These are phyloP conservation scores for Leonotis leonurus DNA, from an alignment of 257 asterid genomes.

Conservation along the genomic window DNA sequence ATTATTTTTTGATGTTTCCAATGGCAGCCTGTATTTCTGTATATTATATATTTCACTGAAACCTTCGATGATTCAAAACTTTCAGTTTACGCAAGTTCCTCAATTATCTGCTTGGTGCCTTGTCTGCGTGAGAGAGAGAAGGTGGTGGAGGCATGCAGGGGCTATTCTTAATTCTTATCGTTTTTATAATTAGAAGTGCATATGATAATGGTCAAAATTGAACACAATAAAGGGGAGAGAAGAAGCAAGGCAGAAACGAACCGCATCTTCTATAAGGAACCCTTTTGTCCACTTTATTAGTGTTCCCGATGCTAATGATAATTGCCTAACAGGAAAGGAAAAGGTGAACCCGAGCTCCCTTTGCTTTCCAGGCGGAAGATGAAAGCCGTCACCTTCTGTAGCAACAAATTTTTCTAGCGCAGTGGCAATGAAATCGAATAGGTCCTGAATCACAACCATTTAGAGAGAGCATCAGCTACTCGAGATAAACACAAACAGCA, in stretches of 20 bases:
- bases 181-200: background rate
- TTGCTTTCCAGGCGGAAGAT: conserved; percentile 53
- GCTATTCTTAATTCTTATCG: background rate
- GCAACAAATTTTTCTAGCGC: conserved; percentile 71
- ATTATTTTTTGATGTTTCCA: background rate
- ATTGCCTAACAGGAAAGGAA: conserved; percentile 83
- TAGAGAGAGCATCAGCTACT: conserved; percentile 2
- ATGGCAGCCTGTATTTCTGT: background rate
- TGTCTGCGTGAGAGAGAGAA: background rate
- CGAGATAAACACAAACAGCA: background rate
- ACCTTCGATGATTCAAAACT: background rate
- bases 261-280: conserved; percentile 73
- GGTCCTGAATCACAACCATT: conserved; percentile 31
- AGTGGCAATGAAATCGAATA: conserved; percentile 74
- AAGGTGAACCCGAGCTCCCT: conserved; percentile 97
- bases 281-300: conserved; percentile 94
- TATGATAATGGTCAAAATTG: background rate
- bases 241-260: conserved; percentile 28
- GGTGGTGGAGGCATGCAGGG: background rate
- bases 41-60: background rate
- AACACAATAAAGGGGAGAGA: background rate
- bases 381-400: conserved; percentile 58
- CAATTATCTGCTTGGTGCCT: background rate
- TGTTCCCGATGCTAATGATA: conserved; percentile 74
- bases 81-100: background rate